Conservation (phyloP, 2,329 filamentous ascomycete species). For the Pseudovirgaria hyperparasitica region DNA sequence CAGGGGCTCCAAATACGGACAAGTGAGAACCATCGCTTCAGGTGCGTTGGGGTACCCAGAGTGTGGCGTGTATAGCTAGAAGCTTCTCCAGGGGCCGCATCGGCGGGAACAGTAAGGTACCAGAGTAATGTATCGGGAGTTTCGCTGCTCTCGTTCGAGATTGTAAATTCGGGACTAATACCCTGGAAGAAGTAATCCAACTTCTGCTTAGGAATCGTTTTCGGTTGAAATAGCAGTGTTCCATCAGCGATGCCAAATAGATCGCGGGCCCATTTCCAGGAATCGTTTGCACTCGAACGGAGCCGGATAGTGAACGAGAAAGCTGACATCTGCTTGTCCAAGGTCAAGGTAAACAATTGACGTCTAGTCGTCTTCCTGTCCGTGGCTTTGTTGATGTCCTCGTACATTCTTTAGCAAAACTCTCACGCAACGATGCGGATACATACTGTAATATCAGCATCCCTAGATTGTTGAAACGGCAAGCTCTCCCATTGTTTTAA, state of each 20-base stretch:
- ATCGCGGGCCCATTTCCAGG: constrained; percentile 62
- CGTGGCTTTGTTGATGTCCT: constrained; percentile 13
- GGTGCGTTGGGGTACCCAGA: constrained; percentile 52
- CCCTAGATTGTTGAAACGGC: constrained; percentile 34
- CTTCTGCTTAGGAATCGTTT: constrained; percentile 22
- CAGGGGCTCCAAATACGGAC: constrained; percentile 72
- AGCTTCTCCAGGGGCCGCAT: constrained; percentile 41
- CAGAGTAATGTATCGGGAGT: constrained; percentile 58
- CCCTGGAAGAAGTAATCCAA: constrained; percentile 44
- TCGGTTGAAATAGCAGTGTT: constrained; percentile 40
- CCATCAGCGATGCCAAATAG: constrained; percentile 52
- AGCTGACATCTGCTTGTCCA: constrained; percentile 29
- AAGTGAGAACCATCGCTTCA: constrained; percentile 67
- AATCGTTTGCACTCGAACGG: constrained; percentile 35
- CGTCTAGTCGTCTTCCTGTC: constrained; percentile 10
- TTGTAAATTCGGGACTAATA: constrained; percentile 42
- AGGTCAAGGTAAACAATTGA: constrained; percentile 45
- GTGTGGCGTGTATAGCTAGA: constrained; percentile 45
- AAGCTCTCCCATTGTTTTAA: constrained; percentile 47
- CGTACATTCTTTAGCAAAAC: constrained; percentile 7
- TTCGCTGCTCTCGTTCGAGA: constrained; percentile 48
- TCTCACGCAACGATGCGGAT: no score
- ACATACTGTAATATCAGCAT: no score
- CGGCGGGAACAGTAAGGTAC: constrained; percentile 47
- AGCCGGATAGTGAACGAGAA: constrained; percentile 62